Conservation (phyloP, 2,329 filamentous ascomycete genomes). For the Sporothrix humicola region DNA sequence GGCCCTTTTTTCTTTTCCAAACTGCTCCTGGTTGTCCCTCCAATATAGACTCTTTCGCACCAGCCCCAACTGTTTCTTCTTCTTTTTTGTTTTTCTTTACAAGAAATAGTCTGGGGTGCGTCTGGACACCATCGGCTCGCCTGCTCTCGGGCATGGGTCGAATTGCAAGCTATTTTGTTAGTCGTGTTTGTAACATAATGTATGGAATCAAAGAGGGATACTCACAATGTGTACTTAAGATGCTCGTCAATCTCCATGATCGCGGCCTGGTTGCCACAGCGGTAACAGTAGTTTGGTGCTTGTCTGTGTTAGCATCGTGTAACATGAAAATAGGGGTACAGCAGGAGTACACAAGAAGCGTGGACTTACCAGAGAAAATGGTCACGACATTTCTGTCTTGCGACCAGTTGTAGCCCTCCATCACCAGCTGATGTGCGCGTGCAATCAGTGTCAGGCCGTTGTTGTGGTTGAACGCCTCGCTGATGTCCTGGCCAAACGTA, state of each 20-base stretch:
- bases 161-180: constrained; percentile 83
- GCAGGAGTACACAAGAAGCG: not conserved
- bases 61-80: not conserved
- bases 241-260: constrained; percentile 99
- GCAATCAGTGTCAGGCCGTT: constrained; percentile 96
- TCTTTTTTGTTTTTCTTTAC: constrained; percentile 20
- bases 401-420: constrained; percentile 99
- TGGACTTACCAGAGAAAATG: constrained; percentile 84
- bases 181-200: constrained; percentile 39
- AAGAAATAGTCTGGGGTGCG: constrained; percentile 53
- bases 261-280: constrained; percentile 98
- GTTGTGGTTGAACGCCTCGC: constrained; percentile 98
- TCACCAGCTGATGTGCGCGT: constrained; percentile 95
- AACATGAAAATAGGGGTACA: not conserved
- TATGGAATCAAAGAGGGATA: not conserved
- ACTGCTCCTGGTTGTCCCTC: constrained; percentile 2
- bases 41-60: not conserved
- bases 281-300: constrained; percentile 94
- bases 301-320: constrained; percentile 41
- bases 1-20: not conserved
- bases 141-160: constrained; percentile 94
- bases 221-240: constrained; percentile 92
- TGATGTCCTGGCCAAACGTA: constrained; percentile 96
- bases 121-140: constrained; percentile 98
- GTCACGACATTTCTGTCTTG: constrained; percentile 98